These are phyloP conservation scores for Leishmania arabica DNA, from an alignment of 208 protist genomes.

Conservation along the genomic window DNA sequence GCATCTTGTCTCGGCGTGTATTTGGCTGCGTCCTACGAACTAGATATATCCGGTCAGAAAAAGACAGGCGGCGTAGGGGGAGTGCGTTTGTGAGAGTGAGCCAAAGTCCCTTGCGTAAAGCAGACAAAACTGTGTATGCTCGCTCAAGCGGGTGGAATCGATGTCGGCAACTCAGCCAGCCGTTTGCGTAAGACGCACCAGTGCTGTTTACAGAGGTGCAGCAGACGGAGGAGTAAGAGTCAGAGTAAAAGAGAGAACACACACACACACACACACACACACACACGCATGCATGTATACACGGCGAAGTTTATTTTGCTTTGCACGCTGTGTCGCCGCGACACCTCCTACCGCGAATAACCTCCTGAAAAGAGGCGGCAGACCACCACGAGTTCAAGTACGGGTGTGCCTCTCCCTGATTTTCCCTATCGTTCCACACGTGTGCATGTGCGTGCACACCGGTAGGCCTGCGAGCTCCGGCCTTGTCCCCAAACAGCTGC, in stretches of 20 bases:
- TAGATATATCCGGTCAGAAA: background rate
- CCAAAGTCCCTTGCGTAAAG: background rate
- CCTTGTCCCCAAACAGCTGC: background rate
- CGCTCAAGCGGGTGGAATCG: background rate
- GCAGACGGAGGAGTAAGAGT: background rate
- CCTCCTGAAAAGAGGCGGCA: background rate
- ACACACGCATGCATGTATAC: background rate
- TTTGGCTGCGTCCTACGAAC: background rate
- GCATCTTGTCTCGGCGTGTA: constrained; percentile 23
- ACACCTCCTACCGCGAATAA: background rate
- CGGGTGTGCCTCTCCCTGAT: background rate
- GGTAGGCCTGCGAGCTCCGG: background rate
- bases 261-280: background rate
- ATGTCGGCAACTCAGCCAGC: background rate
- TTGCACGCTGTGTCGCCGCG: background rate
- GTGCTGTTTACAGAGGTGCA: background rate
- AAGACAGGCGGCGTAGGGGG: background rate
- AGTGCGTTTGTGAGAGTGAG: background rate
- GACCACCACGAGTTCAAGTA: background rate
- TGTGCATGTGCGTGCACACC: background rate
- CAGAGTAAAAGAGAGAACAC: background rate
- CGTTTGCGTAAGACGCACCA: background rate
- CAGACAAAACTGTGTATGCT: background rate
- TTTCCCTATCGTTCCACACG: background rate
- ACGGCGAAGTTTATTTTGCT: background rate